Evolutionary conservation across 1,139 yeast species (phyloP), one percentile per base, ranked within the genome.

Genomic region (Kodamaea fungicola): DNA sequence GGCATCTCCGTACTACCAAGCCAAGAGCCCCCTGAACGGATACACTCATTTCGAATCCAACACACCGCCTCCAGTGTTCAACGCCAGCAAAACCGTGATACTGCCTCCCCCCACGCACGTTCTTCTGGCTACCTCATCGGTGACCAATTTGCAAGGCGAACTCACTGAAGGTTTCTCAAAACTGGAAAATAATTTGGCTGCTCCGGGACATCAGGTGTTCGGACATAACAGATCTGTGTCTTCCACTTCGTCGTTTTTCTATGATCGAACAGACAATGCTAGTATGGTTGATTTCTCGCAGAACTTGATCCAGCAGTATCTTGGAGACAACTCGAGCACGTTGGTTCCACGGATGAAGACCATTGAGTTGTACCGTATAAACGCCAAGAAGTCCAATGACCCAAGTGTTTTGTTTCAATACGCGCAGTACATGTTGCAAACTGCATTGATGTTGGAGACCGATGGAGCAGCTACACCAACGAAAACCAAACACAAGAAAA

Each of bases 391-490:
- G 52, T 78, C 90, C 10, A 83, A 82, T 52, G 96, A 90, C 54
- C 95, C 97, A 1, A 79, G 77, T 21, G 83, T 87, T 12, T 76
- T 89, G 51, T 88, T 88, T 60, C 92, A 88, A 54, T 89, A 87
- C 55, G 96, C 97, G 1, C 95, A 89, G 61, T 87, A 85, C 57
- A 83, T 86, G 83, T 67, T 88, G 38, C 94, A 87, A 59, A 85
- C 95, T 1, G 96, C 95, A 2, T 67, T 87, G 45, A 62, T 80
- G 21, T 67, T 80, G 49, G 80, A 76, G 33, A 51, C 54, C 13
- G 51, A 49, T 7, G 44, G 38, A 2, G 9, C 29, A 4, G 3
- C 29, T 12, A 27, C 12, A 4, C 29, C 12, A 27, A n/a, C 9
- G 4, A 10, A 10, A 12, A 13, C 53, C 28, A 39, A 35, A 22